Base-by-base conservation (phyloP, 768 basidiomycete genomes). In the Serendipita sp. region DNA sequence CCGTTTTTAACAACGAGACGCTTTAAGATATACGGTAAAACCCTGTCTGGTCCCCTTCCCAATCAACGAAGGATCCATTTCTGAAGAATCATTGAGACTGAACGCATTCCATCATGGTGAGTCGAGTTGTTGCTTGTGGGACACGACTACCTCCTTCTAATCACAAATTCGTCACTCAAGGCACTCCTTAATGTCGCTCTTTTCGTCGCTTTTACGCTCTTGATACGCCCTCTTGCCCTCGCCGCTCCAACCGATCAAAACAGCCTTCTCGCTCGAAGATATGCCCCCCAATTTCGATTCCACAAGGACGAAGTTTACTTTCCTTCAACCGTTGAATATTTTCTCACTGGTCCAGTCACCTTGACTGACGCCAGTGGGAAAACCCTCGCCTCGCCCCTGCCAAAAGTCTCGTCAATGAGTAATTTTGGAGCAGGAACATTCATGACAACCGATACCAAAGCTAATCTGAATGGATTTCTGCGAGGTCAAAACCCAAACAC, bases 261-360 rank as follows among this genome's bases (percentile, higher is more conserved):
- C 65, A 44, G 56, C 54, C 35, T 47, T 16, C 54, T 65, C n/a
- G 65, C 65, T 15, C 34, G 38, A 13, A 65, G 58, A 41, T 65
- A 65, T 34, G 65, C 65, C 23, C 65, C 65, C n/a, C 65, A 65
- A 41, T 45, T 65, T 18, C 44, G 47, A 34, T 65, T 65, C 44
- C 54, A 65, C 30, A 65, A 65, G 44, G n/a, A 44, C 30, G 65
- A 65, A 44, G 58, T 44, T 38, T 60, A 58, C 65, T 65, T 35
- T 16, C 52, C 36, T 28, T 65, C 65, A 7, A 58, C 65, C 23
- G 54, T 65, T 10, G 65, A 65, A 15, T 65, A 44, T 46, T 65
- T 65, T 41, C 54, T 65, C 35, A 11, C 56, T 23, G 64, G 64
- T 15, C 52, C 52, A 18, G 56, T 65, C 54, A 58, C 30, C 30